Base-by-base conservation (phyloP, 306 rosid species). In the Ormosia emarginata region DNA sequence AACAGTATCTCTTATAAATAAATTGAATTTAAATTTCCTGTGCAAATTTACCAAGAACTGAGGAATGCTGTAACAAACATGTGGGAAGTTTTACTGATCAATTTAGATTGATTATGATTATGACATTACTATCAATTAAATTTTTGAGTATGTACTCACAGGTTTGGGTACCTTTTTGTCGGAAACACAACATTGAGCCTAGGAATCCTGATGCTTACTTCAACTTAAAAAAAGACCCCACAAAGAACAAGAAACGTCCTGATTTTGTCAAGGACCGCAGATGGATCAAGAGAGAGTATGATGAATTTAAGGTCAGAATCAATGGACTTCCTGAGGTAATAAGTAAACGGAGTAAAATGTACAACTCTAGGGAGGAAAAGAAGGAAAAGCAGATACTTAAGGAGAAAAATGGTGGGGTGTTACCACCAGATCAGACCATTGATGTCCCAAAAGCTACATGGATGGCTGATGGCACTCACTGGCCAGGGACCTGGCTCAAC, bases 401-500 rank as follows among this genome's bases (percentile, higher is more conserved):
- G 53, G 98, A 92, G 50, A 86, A 86, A 37, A 90, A 83, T 41
- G 92, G 88, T 13, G 97, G 95, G 8, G 71, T 49, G 5, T 24
- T 80, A 75, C 87, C 92, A 7, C 6, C 67, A 1, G 88, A 81
- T 65, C 46, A 71, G 2, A 75, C 85, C 4, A 30, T 78, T 17
- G 77, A 69, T 34, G 77, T 74, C 79, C 17, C 84, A 12, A 87
- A 87, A 84, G 93, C 97, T 10, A 93, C 97, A 7, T 93, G 98
- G 97, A 91, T 91, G 98, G 98, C 98, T 9, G 98, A 93, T 58
- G 98, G 96, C 17, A 93, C 97, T 36, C 96, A 93, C 53, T 93
- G 96, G 96, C 97, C 97, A 0, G 97, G 97, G 32, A 93, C 97
- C 4, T 93, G 98, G 98, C 83, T 57, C 29, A 67, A 36, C 39